A percentile compares a stretch with the other conserved stretches of the same genome.
Evolutionary conservation across 805 yeast genomes (phyloP).

Genomic region (Teunomyces barrocoloradensis): DNA sequence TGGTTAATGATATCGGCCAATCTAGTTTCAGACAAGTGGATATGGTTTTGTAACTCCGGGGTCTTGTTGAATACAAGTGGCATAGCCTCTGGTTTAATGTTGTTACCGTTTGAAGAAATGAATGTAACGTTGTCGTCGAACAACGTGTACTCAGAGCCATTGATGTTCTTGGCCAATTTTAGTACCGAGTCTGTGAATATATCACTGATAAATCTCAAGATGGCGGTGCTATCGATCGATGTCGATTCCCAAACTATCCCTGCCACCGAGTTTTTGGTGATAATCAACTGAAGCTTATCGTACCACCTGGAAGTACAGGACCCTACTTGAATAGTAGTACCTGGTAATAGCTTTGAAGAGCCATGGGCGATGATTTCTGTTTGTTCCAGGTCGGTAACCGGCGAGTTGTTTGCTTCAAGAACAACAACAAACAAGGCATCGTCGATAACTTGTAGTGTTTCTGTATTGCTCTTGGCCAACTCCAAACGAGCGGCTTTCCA

Average conservation of each 20-base stretch:
- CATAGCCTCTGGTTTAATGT: constrained; percentile 34
- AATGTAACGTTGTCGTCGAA: constrained; percentile 41
- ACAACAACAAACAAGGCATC: constrained; percentile 51
- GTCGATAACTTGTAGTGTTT: constrained; percentile 40
- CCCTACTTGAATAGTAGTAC: constrained; percentile 51
- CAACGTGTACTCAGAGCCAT: constrained; percentile 54
- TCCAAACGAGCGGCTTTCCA: constrained; percentile 50
- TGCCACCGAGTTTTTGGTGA: constrained; percentile 55
- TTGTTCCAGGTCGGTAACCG: constrained; percentile 46
- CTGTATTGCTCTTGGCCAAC: constrained; percentile 37
- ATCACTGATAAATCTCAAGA: constrained; percentile 54
- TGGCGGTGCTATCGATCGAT: constrained; percentile 58
- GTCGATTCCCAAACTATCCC: constrained; percentile 61
- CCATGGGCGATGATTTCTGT: constrained; percentile 53
- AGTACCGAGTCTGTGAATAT: constrained; percentile 57
- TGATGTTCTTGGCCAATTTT: constrained; percentile 55
- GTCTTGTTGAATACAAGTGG: constrained; percentile 37
- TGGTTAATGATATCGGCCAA: constrained; percentile 57
- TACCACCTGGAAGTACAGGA: constrained; percentile 60
- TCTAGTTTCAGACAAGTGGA: constrained; percentile 57
- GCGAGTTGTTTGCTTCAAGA: constrained; percentile 45
- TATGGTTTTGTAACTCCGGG: constrained; percentile 45
- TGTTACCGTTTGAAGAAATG: constrained; percentile 35
- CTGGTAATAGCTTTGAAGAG: constrained; percentile 38
- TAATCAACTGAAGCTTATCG: constrained; percentile 54